Conservation (phyloP, 331 rosid species). For the Rosa hybrid region DNA sequence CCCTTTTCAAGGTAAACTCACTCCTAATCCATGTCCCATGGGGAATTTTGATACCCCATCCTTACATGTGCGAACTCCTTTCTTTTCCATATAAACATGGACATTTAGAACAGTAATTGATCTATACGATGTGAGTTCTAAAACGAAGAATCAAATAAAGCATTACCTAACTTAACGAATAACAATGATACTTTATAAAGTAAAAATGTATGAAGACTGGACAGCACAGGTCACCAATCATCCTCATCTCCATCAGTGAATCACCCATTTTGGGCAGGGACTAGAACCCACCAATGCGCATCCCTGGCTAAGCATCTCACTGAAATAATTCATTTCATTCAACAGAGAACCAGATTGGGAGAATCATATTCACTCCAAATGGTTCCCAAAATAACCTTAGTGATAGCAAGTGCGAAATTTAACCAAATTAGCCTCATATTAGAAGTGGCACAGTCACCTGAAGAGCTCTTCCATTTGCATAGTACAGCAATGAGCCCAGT, state of each 20-base stretch:
- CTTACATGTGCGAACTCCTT: not conserved
- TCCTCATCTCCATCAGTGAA: conserved; percentile 1
- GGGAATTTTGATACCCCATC: not conserved
- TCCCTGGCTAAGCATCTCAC: not conserved
- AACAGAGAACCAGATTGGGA: not conserved
- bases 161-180: not conserved
- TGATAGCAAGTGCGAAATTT: not conserved
- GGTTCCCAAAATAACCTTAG: not conserved
- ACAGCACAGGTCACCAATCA: not conserved
- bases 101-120: not conserved
- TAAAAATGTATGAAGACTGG: not conserved
- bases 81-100: not conserved
- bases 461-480: not conserved
- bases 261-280: conserved; percentile 13
- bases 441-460: conserved; percentile 2
- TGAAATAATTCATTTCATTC: not conserved
- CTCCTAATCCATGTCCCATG: too few species aligned
- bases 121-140: not conserved
- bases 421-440: conserved; percentile 1
- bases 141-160: not conserved
- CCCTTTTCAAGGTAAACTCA: not conserved
- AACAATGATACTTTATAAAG: not conserved
- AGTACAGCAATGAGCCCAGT: not conserved
- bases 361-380: not conserved
- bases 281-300: not conserved